Evolutionary conservation across 2,329 filamentous ascomycete species (phyloP), one percentile per base, ranked within the genome.

Genomic region (Penicillium expansum): DNA sequence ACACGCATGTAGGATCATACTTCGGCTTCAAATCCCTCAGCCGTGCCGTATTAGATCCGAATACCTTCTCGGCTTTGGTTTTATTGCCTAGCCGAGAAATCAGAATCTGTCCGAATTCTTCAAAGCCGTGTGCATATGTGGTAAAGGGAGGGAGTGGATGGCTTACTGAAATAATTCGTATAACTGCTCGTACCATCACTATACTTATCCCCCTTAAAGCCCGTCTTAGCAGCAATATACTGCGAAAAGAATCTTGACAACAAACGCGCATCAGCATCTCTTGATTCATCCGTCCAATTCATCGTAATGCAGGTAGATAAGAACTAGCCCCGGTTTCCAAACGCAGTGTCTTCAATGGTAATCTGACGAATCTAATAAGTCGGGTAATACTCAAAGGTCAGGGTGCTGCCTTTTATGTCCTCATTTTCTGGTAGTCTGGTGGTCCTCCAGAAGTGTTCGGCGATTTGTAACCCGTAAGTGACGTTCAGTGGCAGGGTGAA

Each of bases 151-250:
- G 5, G 5, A 33, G 29, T 4, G 5, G 2, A 33, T 2, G 29
- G n/a, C 50, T 53, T n/a, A 45, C 50, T 53, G 14, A 53, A 53
- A 18, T 53, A 53, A 18, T 53, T 53, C n/a, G 33, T 41, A 22
- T 53, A 45, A 5, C 20, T 47, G 5, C 41, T 45, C 8, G 41
- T 30, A 18, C 32, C 42, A 32, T 53, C 50, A 39, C 42, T 37
- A 18, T 53, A 39, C 22, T 47, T 37, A 43, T 53, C 42, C 18
- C 50, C 50, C 20, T 53, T 53, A 20, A 13, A 53, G 14, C 42
- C 41, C 20, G 20, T 27, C 20, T n/a, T 53, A 44, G 27, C 33
- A 22, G 50, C 30, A 47, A 44, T 45, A 9, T 38, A 24, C 11
- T 47, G 50, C 8, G 42, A 30, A 7, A 53, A 22, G 3, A 2